phyloP scores from a whole-genome alignment of 495 filamentous ascomycete genomes.

The Penicillium taxi region DNA sequence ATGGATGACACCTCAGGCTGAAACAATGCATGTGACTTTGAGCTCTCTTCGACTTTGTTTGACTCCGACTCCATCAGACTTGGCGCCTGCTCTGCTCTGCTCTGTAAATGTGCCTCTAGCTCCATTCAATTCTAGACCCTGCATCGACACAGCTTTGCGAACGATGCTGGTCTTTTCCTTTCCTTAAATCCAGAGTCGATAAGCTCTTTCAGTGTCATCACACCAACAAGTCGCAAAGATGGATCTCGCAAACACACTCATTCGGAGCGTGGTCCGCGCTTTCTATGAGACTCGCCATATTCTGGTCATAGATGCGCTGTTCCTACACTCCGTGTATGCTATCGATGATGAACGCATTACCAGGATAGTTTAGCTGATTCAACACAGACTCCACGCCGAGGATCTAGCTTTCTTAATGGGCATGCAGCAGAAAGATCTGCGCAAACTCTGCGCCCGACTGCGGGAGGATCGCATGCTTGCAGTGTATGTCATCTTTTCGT shows the following conservation, averaged over 20 bases:
- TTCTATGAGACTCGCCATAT: slow-evolving; percentile 90
- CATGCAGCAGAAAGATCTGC: slow-evolving; percentile 80
- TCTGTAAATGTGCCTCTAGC: neutral
- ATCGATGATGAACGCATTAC: slow-evolving; percentile 5
- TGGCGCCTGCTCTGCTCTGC: slow-evolving; percentile 5
- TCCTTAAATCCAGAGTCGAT: no score
- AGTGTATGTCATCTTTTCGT: slow-evolving; percentile 46
- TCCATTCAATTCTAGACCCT: neutral
- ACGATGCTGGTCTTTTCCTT: no score
- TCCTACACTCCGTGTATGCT: slow-evolving; percentile 77
- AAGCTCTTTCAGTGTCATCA: no score
- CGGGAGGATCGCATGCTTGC: slow-evolving; percentile 77
- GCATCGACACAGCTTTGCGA: neutral
- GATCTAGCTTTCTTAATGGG: slow-evolving; percentile 80
- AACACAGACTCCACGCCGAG: slow-evolving; percentile 64
- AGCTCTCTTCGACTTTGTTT: slow-evolving; percentile 7
- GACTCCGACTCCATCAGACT: slow-evolving; percentile 2
- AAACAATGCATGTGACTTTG: slow-evolving; percentile 8
- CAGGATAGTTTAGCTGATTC: slow-evolving; percentile 3
- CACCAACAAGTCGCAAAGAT: slow-evolving; percentile 35
- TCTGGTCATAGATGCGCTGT: slow-evolving; percentile 83
- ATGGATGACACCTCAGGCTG: slow-evolving; percentile 6
- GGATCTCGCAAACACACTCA: slow-evolving; percentile 80
- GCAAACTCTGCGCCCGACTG: slow-evolving; percentile 75
- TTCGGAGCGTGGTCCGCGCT: slow-evolving; percentile 79